Conservation (phyloP, 495 filamentous ascomycete species). For the Xylaria longipes region DNA sequence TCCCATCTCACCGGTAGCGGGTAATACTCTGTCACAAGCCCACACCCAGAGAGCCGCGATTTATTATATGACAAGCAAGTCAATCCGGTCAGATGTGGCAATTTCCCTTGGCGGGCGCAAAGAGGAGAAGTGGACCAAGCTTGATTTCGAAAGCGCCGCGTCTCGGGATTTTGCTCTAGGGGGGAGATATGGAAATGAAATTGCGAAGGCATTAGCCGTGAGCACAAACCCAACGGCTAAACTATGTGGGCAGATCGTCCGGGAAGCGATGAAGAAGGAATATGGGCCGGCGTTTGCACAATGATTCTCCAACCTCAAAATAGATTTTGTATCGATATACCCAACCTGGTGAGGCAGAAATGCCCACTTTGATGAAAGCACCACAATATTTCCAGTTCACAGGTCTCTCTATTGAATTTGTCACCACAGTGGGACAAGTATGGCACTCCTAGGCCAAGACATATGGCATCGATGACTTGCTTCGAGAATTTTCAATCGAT, state of each 20-base stretch:
- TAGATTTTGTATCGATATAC: background rate
- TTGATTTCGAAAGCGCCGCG: slow-evolving; percentile 73
- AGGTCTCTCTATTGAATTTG: background rate
- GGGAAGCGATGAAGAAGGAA: slow-evolving; percentile 84
- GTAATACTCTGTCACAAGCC: slow-evolving; percentile 68
- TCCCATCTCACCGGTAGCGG: slow-evolving; percentile 64
- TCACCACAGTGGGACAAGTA: background rate
- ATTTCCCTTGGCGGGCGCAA: slow-evolving; percentile 38
- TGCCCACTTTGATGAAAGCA: background rate
- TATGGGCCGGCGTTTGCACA: slow-evolving; percentile 49
- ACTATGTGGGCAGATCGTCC: slow-evolving; percentile 86
- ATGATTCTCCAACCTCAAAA: slow-evolving; percentile 28
- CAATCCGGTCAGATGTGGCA: slow-evolving; percentile 33
- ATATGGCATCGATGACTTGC: background rate
- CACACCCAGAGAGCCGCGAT: slow-evolving; percentile 81
- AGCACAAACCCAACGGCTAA: slow-evolving; percentile 87
- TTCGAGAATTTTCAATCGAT: background rate
- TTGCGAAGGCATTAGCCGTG: slow-evolving; percentile 78
- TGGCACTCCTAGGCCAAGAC: no score
- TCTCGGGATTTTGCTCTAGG: slow-evolving; percentile 76
- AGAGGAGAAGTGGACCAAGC: slow-evolving; percentile 52
- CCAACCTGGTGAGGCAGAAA: background rate
- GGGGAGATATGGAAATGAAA: slow-evolving; percentile 77
- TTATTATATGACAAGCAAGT: slow-evolving; percentile 67
- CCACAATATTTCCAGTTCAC: background rate